Conservation (phyloP, 495 filamentous ascomycete species). For the Aspergillus carlsbadensis region DNA sequence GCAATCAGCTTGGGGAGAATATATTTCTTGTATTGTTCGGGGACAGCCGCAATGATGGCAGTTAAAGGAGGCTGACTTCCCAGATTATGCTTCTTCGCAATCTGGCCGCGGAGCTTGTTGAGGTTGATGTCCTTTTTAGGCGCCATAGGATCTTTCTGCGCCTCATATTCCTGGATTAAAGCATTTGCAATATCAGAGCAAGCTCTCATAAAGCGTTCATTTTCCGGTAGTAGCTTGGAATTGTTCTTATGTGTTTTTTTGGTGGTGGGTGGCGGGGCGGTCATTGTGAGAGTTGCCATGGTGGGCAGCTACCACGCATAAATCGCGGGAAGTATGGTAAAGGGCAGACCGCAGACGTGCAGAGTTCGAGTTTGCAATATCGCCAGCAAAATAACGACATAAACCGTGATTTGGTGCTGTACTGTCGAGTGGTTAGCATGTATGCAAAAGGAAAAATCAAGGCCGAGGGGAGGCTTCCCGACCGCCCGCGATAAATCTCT, state of each 20-base stretch:
- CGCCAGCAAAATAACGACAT: not conserved
- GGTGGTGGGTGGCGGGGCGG: conserved; percentile 45
- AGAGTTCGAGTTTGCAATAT: not conserved
- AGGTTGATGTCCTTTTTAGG: conserved; percentile 87
- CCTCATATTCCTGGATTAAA: conserved; percentile 90
- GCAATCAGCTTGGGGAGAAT: conserved; percentile 93
- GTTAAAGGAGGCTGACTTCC: conserved; percentile 85
- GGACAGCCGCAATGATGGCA: conserved; percentile 95
- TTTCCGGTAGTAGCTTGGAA: conserved; percentile 78
- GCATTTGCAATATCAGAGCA: conserved; percentile 93
- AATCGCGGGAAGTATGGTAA: not conserved
- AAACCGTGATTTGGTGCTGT: not conserved
- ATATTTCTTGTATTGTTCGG: conserved; percentile 99
- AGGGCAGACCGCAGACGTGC: not conserved
- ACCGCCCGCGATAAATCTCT: conserved; percentile 33
- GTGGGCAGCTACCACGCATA: conserved; percentile 8
- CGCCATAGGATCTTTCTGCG: conserved; percentile 65
- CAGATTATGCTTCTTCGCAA: conserved; percentile 88
- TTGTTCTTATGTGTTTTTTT: conserved; percentile 57
- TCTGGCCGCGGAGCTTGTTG: conserved; percentile 81
- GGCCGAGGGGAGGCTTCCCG: conserved; percentile 36
- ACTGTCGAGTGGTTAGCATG: conserved; percentile 19
- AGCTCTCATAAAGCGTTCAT: conserved; percentile 87
- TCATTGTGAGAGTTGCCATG: conserved; percentile 67
- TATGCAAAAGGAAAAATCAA: conserved; percentile 21